phyloP scores from a whole-genome alignment of 1,284 basidiomycete genomes.

The Heliocybe sulcata region DNA sequence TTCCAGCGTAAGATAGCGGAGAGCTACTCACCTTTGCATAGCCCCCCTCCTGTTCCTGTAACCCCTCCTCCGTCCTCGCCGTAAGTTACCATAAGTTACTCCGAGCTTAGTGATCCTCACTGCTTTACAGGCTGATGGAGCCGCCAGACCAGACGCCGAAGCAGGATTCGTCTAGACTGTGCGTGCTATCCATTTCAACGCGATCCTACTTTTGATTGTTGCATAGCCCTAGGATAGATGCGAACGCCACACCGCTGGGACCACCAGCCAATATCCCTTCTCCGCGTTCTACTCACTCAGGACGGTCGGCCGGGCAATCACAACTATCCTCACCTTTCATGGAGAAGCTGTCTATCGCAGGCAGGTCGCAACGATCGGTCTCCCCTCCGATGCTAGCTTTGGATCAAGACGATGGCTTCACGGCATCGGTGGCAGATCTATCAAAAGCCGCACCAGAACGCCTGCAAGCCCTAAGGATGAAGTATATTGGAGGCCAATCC shows the following conservation, averaged over 20 bases:
- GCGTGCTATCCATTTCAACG: neutral
- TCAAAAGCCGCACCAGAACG: neutral
- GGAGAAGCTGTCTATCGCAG: conserved; percentile 13
- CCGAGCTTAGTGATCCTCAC: neutral
- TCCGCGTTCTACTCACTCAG: neutral
- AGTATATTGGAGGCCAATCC: conserved; percentile 39
- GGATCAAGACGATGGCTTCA: conserved; percentile 26
- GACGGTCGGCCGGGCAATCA: conserved; percentile 8
- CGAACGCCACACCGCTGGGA: neutral
- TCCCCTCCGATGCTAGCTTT: conserved; percentile 11
- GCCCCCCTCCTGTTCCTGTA: conserved; percentile 7
- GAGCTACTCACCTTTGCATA: neutral
- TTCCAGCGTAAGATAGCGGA: neutral
- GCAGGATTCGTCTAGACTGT: neutral
- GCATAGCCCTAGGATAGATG: neutral
- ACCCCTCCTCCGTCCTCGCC: neutral
- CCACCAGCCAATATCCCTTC: neutral
- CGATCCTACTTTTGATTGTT: neutral
- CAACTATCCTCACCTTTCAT: conserved; percentile 26
- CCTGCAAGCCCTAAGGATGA: conserved; percentile 30
- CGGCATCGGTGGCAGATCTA: conserved; percentile 1
- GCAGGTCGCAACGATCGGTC: conserved; percentile 11
- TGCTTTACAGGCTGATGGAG: neutral
- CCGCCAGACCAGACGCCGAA: neutral
- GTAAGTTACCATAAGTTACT: neutral